Evolutionary conservation across 2,329 filamentous ascomycete genomes (phyloP).

Genomic region (Verticillium dahliae): DNA sequence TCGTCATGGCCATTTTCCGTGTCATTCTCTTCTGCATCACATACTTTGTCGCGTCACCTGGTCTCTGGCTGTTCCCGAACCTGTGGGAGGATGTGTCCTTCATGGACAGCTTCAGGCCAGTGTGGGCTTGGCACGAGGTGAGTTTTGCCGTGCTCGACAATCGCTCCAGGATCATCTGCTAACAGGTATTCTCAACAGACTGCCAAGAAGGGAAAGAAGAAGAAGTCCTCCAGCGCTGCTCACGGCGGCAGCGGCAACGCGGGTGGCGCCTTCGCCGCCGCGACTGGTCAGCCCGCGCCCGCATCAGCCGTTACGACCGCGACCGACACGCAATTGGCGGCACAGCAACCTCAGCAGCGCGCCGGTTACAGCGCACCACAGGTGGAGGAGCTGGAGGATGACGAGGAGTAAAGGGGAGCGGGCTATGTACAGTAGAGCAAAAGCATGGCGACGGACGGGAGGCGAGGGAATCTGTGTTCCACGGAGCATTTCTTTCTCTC

Average conservation of each 20-base stretch:
- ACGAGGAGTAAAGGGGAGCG: slow-evolving; percentile 24
- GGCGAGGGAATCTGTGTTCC: neutral
- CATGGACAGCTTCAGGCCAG: slow-evolving; percentile 89
- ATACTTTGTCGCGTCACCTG: slow-evolving; percentile 76
- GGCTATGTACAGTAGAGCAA: neutral
- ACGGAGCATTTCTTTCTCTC: neutral
- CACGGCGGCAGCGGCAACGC: slow-evolving; percentile 18
- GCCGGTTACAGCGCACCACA: slow-evolving; percentile 41
- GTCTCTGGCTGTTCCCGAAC: slow-evolving; percentile 97
- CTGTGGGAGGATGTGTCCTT: slow-evolving; percentile 98
- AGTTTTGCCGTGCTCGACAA: slow-evolving; percentile 16
- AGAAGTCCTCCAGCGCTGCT: slow-evolving; percentile 28
- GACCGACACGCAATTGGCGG: slow-evolving; percentile 47
- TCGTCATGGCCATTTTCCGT: slow-evolving; percentile 94
- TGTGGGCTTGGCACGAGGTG: slow-evolving; percentile 99
- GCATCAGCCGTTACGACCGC: slow-evolving; percentile 50
- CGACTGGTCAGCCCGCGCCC: slow-evolving; percentile 45
- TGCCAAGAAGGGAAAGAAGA: slow-evolving; percentile 54
- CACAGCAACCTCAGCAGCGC: slow-evolving; percentile 32
- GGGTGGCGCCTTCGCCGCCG: slow-evolving; percentile 40
- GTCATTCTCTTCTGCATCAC: slow-evolving; percentile 91
- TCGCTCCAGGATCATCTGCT: slow-evolving; percentile 7
- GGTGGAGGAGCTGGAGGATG: slow-evolving; percentile 45
- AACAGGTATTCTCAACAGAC: slow-evolving; percentile 19
- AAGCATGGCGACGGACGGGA: neutral